Percentiles rank a stretch among this genome's conserved stretches.
phyloP scores from a whole-genome alignment of 1,284 basidiomycete species.

The Flammula alnicola region DNA sequence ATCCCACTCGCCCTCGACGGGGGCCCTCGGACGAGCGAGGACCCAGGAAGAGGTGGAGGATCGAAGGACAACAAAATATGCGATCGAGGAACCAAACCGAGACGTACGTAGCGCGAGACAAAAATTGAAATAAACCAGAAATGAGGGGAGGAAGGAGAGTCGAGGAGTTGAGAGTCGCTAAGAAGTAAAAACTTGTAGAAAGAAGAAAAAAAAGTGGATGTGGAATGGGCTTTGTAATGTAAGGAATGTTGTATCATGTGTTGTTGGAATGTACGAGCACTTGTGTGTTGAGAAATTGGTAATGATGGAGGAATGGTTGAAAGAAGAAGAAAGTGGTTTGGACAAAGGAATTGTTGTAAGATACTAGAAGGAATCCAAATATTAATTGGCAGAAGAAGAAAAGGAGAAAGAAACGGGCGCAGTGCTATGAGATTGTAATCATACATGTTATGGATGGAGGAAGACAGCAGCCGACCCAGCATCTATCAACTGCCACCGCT shows the following conservation, averaged over 20 bases:
- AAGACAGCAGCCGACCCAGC: slow-evolving; percentile 37
- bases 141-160: slow-evolving; percentile 16
- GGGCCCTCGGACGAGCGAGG: slow-evolving; percentile 26
- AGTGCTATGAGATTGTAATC: slow-evolving; percentile 22
- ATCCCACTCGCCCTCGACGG: slow-evolving; percentile 59
- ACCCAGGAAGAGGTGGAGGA: slow-evolving; percentile 55
- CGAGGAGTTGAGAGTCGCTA: slow-evolving; percentile 9
- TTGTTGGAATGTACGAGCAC: too few species aligned
- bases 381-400: slow-evolving; percentile 17
- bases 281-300: slow-evolving; percentile 10
- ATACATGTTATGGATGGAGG: slow-evolving; percentile 21
- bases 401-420: slow-evolving; percentile 38
- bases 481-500: slow-evolving; percentile 3
- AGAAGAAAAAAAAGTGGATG: slow-evolving; percentile 2
- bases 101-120: slow-evolving; percentile 18
- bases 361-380: slow-evolving; percentile 20
- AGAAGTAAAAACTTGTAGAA: slow-evolving; percentile 8
- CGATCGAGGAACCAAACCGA: slow-evolving; percentile 6
- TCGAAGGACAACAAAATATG: slow-evolving; percentile 63
- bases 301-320: slow-evolving; percentile 8
- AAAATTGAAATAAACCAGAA: slow-evolving; percentile 25
- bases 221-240: too few species aligned
- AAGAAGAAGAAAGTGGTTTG: slow-evolving; percentile 10
- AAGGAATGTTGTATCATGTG: too few species aligned
- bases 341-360: slow-evolving; percentile 9